Conservation (phyloP, 2,329 filamentous ascomycete genomes). For the Chrysosporium queenslandicum region DNA sequence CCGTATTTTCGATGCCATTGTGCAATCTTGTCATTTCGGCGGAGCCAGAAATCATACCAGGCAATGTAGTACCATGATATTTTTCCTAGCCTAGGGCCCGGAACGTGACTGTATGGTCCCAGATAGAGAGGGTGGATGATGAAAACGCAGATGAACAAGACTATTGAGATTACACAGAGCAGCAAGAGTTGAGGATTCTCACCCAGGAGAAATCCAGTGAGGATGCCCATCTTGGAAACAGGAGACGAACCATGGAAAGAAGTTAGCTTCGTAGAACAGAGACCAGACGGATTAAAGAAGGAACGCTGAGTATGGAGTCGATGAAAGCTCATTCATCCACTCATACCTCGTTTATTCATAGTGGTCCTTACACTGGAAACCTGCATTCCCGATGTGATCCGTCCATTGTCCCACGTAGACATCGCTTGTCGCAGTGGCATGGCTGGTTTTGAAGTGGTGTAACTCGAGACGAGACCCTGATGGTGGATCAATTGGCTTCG, state of each 20-base stretch:
- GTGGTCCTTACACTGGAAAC: neutral
- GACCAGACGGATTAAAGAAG: neutral
- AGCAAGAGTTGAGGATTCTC: neutral
- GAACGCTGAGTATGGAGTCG: neutral
- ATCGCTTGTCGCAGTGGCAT: too few species aligned
- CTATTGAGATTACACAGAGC: neutral
- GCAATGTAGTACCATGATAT: conserved; percentile 8
- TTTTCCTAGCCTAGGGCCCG: neutral
- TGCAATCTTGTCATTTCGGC: conserved; percentile 7
- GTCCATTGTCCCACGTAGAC: too few species aligned
- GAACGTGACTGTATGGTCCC: conserved; percentile 5
- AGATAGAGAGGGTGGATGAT: neutral
- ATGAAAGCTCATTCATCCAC: neutral
- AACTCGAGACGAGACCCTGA: too few species aligned
- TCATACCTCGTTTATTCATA: neutral
- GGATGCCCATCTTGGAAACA: neutral
- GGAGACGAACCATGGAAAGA: neutral
- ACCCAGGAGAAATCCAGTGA: neutral
- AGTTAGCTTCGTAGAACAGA: neutral
- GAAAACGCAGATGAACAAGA: neutral
- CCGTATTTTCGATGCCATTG: conserved; percentile 6
- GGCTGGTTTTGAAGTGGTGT: too few species aligned
- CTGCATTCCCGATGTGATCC: neutral
- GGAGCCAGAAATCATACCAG: conserved; percentile 8
- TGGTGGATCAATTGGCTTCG: too few species aligned